These are phyloP conservation scores for Dactylonectria estremocensis DNA, from an alignment of 2,329 filamentous ascomycete genomes.

Conservation along the genomic window DNA sequence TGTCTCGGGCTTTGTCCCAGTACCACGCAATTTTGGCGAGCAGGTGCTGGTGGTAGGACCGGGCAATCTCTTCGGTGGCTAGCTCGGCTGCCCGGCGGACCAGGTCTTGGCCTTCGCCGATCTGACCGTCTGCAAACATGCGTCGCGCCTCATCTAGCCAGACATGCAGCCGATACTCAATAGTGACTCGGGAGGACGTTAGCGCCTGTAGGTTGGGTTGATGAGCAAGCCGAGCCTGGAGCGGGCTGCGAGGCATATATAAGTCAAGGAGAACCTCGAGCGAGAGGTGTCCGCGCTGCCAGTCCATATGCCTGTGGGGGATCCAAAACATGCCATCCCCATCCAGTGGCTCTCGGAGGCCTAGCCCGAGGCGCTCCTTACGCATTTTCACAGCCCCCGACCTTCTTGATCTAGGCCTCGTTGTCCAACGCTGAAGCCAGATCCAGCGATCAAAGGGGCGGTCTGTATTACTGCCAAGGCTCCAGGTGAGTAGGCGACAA, in stretches of 20 bases:
- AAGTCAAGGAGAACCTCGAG: background rate
- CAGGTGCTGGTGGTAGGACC: too few species aligned
- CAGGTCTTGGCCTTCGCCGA: too few species aligned
- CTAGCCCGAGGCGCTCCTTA: background rate
- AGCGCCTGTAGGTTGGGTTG: constrained; percentile 6
- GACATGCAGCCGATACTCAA: constrained; percentile 11
- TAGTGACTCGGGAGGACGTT: constrained; percentile 3
- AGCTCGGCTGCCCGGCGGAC: too few species aligned
- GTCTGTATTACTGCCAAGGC: background rate
- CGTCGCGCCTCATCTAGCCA: too few species aligned
- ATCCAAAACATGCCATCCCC: background rate
- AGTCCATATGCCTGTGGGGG: background rate
- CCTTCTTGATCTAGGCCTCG: too few species aligned
- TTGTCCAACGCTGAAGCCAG: background rate
- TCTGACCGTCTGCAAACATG: background rate
- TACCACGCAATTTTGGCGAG: too few species aligned
- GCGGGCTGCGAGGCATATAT: background rate
- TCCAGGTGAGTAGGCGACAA: background rate
- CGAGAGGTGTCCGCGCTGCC: background rate
- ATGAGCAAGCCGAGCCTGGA: background rate
- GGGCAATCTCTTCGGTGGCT: too few species aligned
- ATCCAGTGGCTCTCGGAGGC: background rate
- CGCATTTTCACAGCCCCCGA: background rate
- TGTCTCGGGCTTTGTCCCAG: background rate
- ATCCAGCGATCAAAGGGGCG: background rate